A percentile compares a stretch with the other conserved stretches of the same genome.
Evolutionary conservation across 2,329 filamentous ascomycete species (phyloP).

Genomic region (Fusarium globosum): DNA sequence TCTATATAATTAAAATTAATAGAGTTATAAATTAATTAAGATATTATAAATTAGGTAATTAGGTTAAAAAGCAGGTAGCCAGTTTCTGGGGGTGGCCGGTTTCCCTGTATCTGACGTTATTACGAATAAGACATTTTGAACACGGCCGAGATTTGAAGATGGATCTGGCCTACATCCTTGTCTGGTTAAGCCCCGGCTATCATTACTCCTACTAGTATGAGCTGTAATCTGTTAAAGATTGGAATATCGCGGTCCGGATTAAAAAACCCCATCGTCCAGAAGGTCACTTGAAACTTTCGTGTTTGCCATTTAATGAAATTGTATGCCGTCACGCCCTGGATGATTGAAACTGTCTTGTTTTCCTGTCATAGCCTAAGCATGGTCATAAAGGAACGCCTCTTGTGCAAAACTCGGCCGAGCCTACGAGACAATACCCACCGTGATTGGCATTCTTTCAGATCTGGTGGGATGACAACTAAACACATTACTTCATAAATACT

Average conservation of each 20-base stretch:
- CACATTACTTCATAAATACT: background rate
- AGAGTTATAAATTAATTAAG: too few relatives aligned
- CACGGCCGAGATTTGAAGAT: background rate
- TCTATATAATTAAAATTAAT: too few relatives aligned
- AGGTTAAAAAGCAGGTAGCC: too few relatives aligned
- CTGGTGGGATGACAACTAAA: rapidly evolving
- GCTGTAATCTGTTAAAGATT: rapidly evolving
- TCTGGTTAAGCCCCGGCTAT: background rate
- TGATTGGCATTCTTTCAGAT: too few relatives aligned
- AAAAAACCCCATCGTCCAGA: rapidly evolving
- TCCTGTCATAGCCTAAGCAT: too few relatives aligned
- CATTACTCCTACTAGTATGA: rapidly evolving
- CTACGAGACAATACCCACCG: rapidly evolving
- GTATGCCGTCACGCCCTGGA: rapidly evolving
- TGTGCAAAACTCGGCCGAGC: background rate
- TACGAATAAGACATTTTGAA: background rate
- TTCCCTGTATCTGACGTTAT: too few relatives aligned
- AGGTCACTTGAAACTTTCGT: rapidly evolving
- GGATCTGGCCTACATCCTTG: rapidly evolving
- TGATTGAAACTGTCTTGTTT: background rate
- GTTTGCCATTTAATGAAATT: rapidly evolving
- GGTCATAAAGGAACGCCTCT: rapidly evolving
- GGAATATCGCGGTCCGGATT: rapidly evolving
- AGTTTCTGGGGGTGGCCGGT: too few relatives aligned
- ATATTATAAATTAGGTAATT: too few relatives aligned